Conservation (phyloP, 345 rosid genomes). For the Salix purpurea region DNA sequence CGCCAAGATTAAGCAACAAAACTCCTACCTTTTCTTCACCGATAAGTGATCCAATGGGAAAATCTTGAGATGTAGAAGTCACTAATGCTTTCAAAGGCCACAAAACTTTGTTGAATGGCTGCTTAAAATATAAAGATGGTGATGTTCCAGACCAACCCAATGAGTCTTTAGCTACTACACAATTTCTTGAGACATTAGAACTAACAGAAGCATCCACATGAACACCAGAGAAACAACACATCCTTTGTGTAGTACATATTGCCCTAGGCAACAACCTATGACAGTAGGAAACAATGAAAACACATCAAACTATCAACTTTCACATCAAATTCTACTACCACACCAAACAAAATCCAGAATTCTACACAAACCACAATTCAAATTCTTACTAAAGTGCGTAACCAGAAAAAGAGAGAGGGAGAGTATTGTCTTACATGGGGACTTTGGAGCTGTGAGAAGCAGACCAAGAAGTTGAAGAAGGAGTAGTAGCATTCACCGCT, state of each 20-base stretch:
- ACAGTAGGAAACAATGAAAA: slow-evolving; percentile 4
- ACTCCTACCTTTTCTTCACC: slow-evolving; percentile 75
- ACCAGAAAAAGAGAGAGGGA: background rate
- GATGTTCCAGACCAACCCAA: slow-evolving; percentile 29
- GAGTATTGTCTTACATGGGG: background rate
- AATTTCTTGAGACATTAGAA: slow-evolving; percentile 23
- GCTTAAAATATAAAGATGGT: slow-evolving; percentile 19
- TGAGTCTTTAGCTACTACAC: slow-evolving; percentile 21
- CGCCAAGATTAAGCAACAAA: slow-evolving; percentile 88
- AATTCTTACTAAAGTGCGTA: background rate
- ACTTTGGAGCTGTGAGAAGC: slow-evolving; percentile 16
- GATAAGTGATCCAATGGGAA: slow-evolving; percentile 32
- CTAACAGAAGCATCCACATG: slow-evolving; percentile 30
- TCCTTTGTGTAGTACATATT: slow-evolving; percentile 36
- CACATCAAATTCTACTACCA: background rate
- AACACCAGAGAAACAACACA: slow-evolving; percentile 29
- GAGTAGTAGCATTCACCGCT: slow-evolving; percentile 22
- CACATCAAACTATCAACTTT: background rate
- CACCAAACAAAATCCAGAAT: background rate
- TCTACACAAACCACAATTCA: background rate
- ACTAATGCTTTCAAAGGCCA: slow-evolving; percentile 52
- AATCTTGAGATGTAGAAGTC: slow-evolving; percentile 45
- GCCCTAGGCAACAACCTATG: slow-evolving; percentile 42
- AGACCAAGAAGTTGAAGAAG: slow-evolving; percentile 11
- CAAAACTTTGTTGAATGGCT: slow-evolving; percentile 22